These are phyloP conservation scores for Hygrocybe punicea DNA, from an alignment of 768 basidiomycete genomes.

Conservation along the genomic window DNA sequence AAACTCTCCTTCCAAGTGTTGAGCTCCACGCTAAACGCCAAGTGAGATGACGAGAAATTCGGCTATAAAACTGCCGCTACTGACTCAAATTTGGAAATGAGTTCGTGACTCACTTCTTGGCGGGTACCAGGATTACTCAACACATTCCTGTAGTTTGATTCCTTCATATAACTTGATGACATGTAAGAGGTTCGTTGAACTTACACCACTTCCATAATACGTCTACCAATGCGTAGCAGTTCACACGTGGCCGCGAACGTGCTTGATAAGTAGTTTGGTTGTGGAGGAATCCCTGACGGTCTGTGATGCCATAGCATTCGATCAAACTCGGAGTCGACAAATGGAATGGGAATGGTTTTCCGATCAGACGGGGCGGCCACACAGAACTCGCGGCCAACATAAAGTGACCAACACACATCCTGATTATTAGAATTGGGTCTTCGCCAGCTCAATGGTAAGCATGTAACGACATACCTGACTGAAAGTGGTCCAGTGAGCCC, in stretches of 20 bases:
- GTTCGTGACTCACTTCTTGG: constrained; percentile 42
- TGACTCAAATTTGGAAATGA: constrained; percentile 54
- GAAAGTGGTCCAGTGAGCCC: constrained; percentile 60
- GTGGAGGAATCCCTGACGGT: constrained; percentile 37
- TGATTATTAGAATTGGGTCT: constrained; percentile 14
- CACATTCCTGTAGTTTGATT: constrained; percentile 36
- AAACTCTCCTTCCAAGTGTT: constrained; percentile 48
- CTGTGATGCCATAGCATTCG: constrained; percentile 45
- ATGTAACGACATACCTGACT: constrained; percentile 39
- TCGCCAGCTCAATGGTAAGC: not conserved
- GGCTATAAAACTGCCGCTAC: constrained; percentile 15
- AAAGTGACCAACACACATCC: constrained; percentile 65
- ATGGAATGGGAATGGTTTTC: constrained; percentile 44
- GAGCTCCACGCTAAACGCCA: constrained; percentile 38
- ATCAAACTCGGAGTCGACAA: constrained; percentile 50
- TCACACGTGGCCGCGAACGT: constrained; percentile 50
- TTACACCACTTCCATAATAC: constrained; percentile 56
- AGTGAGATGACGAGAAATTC: not conserved
- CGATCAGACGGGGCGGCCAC: constrained; percentile 39
- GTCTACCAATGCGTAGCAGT: constrained; percentile 46
- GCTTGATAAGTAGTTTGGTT: constrained; percentile 43
- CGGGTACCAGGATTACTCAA: constrained; percentile 40
- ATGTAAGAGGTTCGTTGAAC: constrained; percentile 18
- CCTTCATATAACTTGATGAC: not conserved
- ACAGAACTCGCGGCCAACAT: constrained; percentile 61